Evolutionary conservation across 1,284 basidiomycete species (phyloP).

Genomic region (Phellinidium pouzarii): DNA sequence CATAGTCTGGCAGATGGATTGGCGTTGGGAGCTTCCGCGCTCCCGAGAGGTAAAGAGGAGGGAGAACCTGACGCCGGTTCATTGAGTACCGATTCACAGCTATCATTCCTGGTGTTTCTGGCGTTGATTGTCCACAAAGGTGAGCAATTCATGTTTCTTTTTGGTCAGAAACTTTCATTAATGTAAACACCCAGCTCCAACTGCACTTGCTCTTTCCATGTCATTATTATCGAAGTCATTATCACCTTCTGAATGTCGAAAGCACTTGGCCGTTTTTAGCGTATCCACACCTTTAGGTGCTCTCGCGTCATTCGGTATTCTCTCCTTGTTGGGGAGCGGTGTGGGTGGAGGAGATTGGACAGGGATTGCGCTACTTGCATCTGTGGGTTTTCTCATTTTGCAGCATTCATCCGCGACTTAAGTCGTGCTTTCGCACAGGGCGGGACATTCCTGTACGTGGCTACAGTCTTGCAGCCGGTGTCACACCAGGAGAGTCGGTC

Average conservation of each 20-base stretch:
- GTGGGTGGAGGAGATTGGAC: slow-evolving; percentile 47
- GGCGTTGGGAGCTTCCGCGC: slow-evolving; percentile 74
- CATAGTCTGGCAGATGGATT: slow-evolving; percentile 89
- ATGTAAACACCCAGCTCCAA: slow-evolving; percentile 53
- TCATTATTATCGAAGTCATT: slow-evolving; percentile 73
- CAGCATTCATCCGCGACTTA: neutral
- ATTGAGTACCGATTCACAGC: slow-evolving; percentile 29
- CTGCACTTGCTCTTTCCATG: slow-evolving; percentile 77
- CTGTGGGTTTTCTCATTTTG: slow-evolving; percentile 40
- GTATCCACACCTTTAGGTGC: slow-evolving; percentile 76
- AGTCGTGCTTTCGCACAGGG: slow-evolving; percentile 52
- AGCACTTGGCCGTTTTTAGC: slow-evolving; percentile 72
- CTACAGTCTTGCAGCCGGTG: slow-evolving; percentile 79
- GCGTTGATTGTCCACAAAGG: slow-evolving; percentile 90
- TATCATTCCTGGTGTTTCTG: slow-evolving; percentile 80
- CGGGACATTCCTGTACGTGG: slow-evolving; percentile 92
- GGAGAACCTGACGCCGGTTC: slow-evolving; percentile 15
- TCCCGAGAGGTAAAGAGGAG: slow-evolving; percentile 32
- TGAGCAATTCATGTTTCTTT: too few relatives aligned
- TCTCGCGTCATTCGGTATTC: slow-evolving; percentile 58
- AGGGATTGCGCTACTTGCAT: slow-evolving; percentile 72
- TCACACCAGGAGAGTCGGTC: slow-evolving; percentile 35
- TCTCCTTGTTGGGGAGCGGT: slow-evolving; percentile 49
- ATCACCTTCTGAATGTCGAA: slow-evolving; percentile 60
- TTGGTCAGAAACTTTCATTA: neutral